Conservation (phyloP, 1,284 basidiomycete genomes). For the Lentinus polychrous region DNA sequence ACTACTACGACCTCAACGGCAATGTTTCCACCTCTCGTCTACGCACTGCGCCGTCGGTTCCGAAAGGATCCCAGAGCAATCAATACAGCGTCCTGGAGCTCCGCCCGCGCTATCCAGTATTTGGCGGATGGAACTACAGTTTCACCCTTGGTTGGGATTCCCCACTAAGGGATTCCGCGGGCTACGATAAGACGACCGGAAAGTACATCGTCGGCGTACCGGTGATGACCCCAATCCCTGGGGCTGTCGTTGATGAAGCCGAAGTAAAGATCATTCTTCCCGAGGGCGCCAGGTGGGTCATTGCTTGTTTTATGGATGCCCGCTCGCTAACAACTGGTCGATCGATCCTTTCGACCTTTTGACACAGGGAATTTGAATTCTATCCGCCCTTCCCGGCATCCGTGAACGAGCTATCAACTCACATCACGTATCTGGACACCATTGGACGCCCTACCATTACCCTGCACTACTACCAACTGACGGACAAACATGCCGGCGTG, state of each 20-base stretch:
- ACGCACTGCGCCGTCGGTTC: conserved; percentile 56
- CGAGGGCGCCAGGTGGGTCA: conserved; percentile 85
- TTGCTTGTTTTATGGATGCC: neutral
- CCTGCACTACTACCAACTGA: conserved; percentile 70
- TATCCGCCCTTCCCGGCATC: conserved; percentile 74
- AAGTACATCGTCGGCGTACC: conserved; percentile 78
- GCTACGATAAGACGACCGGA: conserved; percentile 50
- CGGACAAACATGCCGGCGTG: conserved; percentile 69
- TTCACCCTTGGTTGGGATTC: conserved; percentile 94
- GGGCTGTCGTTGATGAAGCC: conserved; percentile 78
- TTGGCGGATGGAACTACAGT: conserved; percentile 97
- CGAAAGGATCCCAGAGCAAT: conserved; percentile 45
- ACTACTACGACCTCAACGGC: conserved; percentile 88
- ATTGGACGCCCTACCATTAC: conserved; percentile 77
- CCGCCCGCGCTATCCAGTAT: conserved; percentile 84
- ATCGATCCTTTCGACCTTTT: neutral
- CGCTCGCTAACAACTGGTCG: neutral
- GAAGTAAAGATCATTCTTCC: conserved; percentile 82
- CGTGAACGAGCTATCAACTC: conserved; percentile 51
- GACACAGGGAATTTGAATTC: conserved; percentile 67
- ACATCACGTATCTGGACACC: conserved; percentile 92
- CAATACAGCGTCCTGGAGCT: conserved; percentile 72
- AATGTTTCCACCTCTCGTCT: conserved; percentile 96
- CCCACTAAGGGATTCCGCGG: conserved; percentile 69
- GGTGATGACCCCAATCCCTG: conserved; percentile 78